These are phyloP conservation scores for Aspergillus bridgeri DNA, from an alignment of 495 filamentous ascomycete genomes.

Conservation along the genomic window DNA sequence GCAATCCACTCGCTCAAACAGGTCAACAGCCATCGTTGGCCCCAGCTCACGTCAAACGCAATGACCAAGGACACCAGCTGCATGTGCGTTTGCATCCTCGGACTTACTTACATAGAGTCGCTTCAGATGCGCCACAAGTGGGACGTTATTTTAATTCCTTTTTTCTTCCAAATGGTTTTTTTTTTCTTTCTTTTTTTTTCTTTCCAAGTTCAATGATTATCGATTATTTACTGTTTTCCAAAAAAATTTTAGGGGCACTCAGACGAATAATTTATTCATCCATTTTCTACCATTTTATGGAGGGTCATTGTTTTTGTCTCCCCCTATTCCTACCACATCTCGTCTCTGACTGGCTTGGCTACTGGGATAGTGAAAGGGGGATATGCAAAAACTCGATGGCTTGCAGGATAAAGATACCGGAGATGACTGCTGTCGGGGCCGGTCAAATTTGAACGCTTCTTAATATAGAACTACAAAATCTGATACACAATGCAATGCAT, in stretches of 20 bases:
- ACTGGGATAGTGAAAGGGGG: not conserved
- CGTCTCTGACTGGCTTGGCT: not conserved
- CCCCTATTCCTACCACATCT: not conserved
- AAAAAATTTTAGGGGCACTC: too few species aligned
- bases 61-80: conserved; percentile 1
- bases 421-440: not conserved
- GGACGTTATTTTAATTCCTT: not conserved
- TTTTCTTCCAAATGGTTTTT: not conserved
- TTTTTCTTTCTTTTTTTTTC: not conserved
- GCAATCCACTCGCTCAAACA: not conserved
- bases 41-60: not conserved
- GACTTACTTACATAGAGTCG: conserved; percentile 2
- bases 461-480: not conserved
- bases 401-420: not conserved
- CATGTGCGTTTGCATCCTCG: conserved; percentile 2
- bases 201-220: not conserved
- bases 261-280: too few species aligned
- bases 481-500: not conserved
- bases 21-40: not conserved
- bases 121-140: not conserved
- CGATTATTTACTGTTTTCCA: not conserved
- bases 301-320: not conserved
- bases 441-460: not conserved
- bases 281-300: not conserved
- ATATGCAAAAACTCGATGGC: not conserved